Percentiles rank a stretch among this genome's conserved stretches.
phyloP scores from a whole-genome alignment of 345 rosid genomes.

The Populus nigra region DNA sequence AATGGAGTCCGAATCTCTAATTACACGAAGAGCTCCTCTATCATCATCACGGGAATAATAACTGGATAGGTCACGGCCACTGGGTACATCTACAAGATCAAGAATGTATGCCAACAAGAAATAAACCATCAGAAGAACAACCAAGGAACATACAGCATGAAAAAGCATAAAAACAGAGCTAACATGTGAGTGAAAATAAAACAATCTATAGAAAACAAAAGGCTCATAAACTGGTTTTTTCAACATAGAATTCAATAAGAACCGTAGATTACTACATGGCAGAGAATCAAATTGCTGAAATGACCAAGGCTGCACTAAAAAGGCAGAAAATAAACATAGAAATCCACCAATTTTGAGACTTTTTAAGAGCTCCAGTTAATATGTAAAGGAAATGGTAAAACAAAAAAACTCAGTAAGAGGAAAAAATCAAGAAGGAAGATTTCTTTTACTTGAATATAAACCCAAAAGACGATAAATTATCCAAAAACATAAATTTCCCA shows the following conservation, averaged over 20 bases:
- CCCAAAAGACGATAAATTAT: not conserved
- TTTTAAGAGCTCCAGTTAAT: not conserved
- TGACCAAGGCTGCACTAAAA: not conserved
- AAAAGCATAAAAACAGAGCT: not conserved
- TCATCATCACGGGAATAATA: constrained; percentile 52
- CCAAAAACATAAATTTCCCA: not conserved
- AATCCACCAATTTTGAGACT: not conserved
- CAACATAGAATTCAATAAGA: not conserved
- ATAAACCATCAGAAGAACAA: not conserved
- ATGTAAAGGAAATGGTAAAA: not conserved
- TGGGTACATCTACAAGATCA: constrained; percentile 37
- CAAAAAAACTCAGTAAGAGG: not conserved
- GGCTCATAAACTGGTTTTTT: too few relatives aligned
- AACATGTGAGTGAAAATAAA: not conserved
- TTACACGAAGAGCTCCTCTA: constrained; percentile 40
- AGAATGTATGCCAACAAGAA: constrained; percentile 14
- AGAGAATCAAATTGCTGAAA: not conserved
- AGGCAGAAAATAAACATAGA: not conserved
- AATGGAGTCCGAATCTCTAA: constrained; percentile 52
- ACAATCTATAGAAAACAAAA: too few relatives aligned
- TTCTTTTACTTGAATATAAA: not conserved
- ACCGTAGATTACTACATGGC: not conserved
- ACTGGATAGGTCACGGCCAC: constrained; percentile 41
- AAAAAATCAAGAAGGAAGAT: not conserved
- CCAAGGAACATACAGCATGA: not conserved